A percentile compares a stretch with the other conserved stretches of the same genome.
Evolutionary conservation across 495 filamentous ascomycete species (phyloP).

Genomic region (Aspergillus coremiiformis): DNA sequence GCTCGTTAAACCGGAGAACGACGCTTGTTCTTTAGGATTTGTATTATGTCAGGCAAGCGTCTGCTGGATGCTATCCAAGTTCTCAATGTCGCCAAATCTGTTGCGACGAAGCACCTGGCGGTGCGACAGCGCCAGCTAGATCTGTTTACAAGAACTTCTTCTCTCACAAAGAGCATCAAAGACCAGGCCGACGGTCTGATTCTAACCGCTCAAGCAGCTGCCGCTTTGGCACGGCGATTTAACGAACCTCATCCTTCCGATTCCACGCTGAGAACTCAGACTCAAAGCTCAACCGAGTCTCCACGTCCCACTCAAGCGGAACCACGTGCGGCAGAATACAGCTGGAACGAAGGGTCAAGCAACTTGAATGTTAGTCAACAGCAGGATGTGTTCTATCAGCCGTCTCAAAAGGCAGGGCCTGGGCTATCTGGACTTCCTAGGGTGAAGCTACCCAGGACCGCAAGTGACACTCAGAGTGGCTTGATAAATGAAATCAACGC

Average conservation of each 20-base stretch:
- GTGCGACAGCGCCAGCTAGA: conserved; percentile 73
- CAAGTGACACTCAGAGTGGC: conserved; percentile 37
- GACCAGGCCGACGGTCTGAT: conserved; percentile 56
- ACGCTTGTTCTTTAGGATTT: conserved; percentile 11
- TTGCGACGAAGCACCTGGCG: conserved; percentile 72
- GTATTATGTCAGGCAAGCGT: conserved; percentile 58
- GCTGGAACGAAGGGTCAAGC: conserved; percentile 10
- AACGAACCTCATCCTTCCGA: conserved; percentile 34
- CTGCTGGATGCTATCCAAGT: conserved; percentile 75
- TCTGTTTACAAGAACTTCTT: conserved; percentile 68
- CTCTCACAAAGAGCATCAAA: conserved; percentile 60
- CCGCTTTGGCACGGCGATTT: conserved; percentile 49
- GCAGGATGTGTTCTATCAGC: conserved; percentile 54
- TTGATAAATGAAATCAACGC: conserved; percentile 44
- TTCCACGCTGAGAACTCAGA: conserved; percentile 11
- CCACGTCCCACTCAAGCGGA: conserved; percentile 34
- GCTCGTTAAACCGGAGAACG: background rate
- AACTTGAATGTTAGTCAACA: conserved; percentile 37
- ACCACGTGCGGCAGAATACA: conserved; percentile 26
- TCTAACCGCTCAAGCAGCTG: conserved; percentile 56
- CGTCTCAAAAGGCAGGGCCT: conserved; percentile 36
- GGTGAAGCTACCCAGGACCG: conserved; percentile 51
- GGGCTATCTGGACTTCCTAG: conserved; percentile 49
- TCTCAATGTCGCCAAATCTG: conserved; percentile 64
- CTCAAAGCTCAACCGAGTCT: conserved; percentile 14